These are phyloP conservation scores for Aspergillus heteromorphus DNA, from an alignment of 495 filamentous ascomycete genomes.

Conservation along the genomic window DNA sequence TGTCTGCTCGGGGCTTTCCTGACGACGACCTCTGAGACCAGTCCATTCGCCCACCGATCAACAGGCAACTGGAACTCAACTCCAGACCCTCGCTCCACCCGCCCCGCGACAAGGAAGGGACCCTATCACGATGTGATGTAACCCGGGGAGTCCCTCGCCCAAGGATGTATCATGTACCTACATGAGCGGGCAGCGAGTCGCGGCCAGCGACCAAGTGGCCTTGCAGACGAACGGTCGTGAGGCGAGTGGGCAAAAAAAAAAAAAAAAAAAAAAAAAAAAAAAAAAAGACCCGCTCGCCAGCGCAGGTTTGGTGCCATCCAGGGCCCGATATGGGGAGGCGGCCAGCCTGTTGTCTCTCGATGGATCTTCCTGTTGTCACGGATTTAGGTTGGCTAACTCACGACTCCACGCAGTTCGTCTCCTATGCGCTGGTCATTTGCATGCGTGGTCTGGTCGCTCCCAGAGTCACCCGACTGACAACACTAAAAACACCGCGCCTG, in stretches of 20 bases:
- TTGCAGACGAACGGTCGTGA: constrained; percentile 20
- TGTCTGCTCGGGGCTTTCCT: too few species aligned
- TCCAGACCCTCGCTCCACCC: neutral
- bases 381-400: constrained; percentile 18
- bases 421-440: constrained; percentile 22
- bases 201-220: constrained; percentile 15
- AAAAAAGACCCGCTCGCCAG: constrained; percentile 23
- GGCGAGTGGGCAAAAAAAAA: constrained; percentile 21
- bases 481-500: neutral
- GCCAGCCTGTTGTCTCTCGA: constrained; percentile 8
- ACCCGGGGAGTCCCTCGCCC: constrained; percentile 7
- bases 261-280: too few species aligned
- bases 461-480: constrained; percentile 12
- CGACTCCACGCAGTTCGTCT: constrained; percentile 8
- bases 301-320: constrained; percentile 14
- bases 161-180: constrained; percentile 18
- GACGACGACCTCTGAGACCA: constrained; percentile 3
- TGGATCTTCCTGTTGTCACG: constrained; percentile 15
- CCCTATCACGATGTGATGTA: constrained; percentile 10
- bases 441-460: constrained; percentile 15
- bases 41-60: constrained; percentile 1
- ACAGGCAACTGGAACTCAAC: constrained; percentile 3
- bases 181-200: constrained; percentile 4
- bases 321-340: neutral
- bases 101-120: neutral